These are phyloP conservation scores for Skeletonema potamos DNA, from an alignment of 108 stramenopile genomes.

Conservation along the genomic window DNA sequence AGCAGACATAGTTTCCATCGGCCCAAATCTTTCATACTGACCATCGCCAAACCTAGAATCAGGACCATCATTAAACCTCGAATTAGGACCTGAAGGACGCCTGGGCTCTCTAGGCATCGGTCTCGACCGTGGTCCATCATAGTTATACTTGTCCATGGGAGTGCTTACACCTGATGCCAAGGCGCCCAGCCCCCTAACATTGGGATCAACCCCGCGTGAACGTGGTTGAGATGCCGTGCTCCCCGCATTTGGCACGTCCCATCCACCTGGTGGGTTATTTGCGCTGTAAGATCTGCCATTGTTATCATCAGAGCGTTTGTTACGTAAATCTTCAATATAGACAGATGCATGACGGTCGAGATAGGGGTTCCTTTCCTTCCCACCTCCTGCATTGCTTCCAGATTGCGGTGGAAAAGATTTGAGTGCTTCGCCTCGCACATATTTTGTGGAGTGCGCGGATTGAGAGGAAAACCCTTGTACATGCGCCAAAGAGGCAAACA, in stretches of 20 bases:
- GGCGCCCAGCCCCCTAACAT: constrained; percentile 20
- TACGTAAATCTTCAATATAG: constrained; percentile 21
- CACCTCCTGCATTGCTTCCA: not conserved
- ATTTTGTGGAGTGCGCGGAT: not conserved
- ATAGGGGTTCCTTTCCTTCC: constrained; percentile 1
- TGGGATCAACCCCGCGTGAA: constrained; percentile 3
- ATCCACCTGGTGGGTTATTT: constrained; percentile 33
- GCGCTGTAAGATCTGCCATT: constrained; percentile 29
- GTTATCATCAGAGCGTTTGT: constrained; percentile 2
- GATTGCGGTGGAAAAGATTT: not conserved
- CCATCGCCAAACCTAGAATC: not conserved
- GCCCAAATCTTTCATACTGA: not conserved
- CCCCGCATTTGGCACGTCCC: constrained; percentile 31
- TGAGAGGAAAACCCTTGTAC: not conserved
- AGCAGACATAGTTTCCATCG: not conserved
- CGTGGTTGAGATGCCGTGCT: constrained; percentile 27
- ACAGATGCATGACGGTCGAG: constrained; percentile 20
- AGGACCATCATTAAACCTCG: not conserved
- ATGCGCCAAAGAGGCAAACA: not conserved
- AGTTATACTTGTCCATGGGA: constrained; percentile 18
- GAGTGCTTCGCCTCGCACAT: not conserved
- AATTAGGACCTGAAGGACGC: not conserved
- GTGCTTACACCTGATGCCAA: constrained; percentile 34
- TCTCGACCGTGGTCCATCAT: constrained; percentile 1
- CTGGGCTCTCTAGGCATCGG: constrained; percentile 2